Evolutionary conservation across 768 basidiomycete genomes (phyloP).

Genomic region (Suillus alpinus): DNA sequence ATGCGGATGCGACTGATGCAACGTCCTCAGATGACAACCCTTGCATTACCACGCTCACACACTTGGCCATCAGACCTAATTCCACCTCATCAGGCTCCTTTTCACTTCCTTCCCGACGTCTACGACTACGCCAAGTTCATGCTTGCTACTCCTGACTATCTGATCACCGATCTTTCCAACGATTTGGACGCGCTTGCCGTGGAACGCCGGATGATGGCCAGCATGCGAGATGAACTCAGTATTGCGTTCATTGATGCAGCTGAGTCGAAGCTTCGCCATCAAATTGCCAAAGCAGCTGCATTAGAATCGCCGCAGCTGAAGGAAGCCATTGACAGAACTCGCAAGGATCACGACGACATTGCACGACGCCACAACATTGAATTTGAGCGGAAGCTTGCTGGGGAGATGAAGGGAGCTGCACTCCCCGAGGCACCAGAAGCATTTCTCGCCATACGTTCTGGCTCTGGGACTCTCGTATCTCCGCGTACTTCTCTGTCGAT

Average conservation of each 20-base stretch:
- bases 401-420: constrained; percentile 12
- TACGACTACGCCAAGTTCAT: constrained; percentile 89
- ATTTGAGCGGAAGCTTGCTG: constrained; percentile 20
- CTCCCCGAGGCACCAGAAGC: constrained; percentile 53
- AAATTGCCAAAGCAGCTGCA: constrained; percentile 76
- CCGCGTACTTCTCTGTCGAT: constrained; percentile 23
- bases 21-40: constrained; percentile 90
- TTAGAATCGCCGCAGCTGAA: constrained; percentile 68
- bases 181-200: constrained; percentile 71
- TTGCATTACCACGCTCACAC: constrained; percentile 86
- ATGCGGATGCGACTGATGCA: constrained; percentile 89
- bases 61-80: constrained; percentile 95
- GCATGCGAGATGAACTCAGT: constrained; percentile 74
- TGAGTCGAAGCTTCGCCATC: constrained; percentile 68
- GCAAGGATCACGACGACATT: constrained; percentile 54
- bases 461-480: constrained; percentile 9
- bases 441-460: constrained; percentile 39
- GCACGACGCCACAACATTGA: constrained; percentile 34
- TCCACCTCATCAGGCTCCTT: constrained; percentile 90
- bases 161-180: constrained; percentile 66
- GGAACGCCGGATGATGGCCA: constrained; percentile 66
- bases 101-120: constrained; percentile 94
- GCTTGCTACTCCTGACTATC: constrained; percentile 88
- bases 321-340: constrained; percentile 60
- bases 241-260: constrained; percentile 79